A percentile compares a stretch with the other conserved stretches of the same genome.
Evolutionary conservation across 2,329 filamentous ascomycete species (phyloP).

Genomic region (Nannizzia gypsea): DNA sequence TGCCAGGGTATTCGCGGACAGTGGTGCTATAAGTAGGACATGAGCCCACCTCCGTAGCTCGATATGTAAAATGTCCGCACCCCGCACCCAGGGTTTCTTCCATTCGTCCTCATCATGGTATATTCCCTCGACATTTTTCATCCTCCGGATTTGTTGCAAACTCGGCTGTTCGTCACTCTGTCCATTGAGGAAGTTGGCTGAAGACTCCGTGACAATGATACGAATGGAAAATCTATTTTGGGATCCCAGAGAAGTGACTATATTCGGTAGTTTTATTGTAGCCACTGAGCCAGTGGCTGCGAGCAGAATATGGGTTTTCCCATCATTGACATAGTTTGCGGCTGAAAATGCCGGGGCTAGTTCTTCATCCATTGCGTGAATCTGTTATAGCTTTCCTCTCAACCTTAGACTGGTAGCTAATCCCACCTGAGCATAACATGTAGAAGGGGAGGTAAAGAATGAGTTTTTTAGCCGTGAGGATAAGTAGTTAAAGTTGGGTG

Average conservation of each 20-base stretch:
- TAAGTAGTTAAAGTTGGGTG: no score
- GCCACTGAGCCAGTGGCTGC: slow-evolving; percentile 66
- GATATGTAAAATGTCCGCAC: slow-evolving; percentile 77
- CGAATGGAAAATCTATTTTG: slow-evolving; percentile 58
- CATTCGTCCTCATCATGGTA: slow-evolving; percentile 83
- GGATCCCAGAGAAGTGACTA: slow-evolving; percentile 38
- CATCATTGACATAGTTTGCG: slow-evolving; percentile 10
- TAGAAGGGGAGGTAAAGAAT: no score
- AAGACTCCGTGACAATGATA: slow-evolving; percentile 65
- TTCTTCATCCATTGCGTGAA: slow-evolving; percentile 4
- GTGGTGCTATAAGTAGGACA: slow-evolving; percentile 64
- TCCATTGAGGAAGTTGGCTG: slow-evolving; percentile 62
- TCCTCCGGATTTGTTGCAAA: slow-evolving; percentile 44
- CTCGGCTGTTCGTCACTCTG: slow-evolving; percentile 67
- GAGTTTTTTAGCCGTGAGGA: no score
- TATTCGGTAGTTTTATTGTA: slow-evolving; percentile 68
- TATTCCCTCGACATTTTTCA: slow-evolving; percentile 66
- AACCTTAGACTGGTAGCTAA: neutral
- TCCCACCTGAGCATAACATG: no score
- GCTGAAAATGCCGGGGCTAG: slow-evolving; percentile 3
- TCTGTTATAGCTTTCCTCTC: neutral
- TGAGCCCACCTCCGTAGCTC: slow-evolving; percentile 75
- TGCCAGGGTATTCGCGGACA: slow-evolving; percentile 75
- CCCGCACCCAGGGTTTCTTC: slow-evolving; percentile 63
- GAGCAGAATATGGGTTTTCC: slow-evolving; percentile 35